A percentile compares a stretch with the other conserved stretches of the same genome.
Evolutionary conservation across 192 early-diverging fungal genomes (phyloP).

Genomic region (Dispira parvispora): DNA sequence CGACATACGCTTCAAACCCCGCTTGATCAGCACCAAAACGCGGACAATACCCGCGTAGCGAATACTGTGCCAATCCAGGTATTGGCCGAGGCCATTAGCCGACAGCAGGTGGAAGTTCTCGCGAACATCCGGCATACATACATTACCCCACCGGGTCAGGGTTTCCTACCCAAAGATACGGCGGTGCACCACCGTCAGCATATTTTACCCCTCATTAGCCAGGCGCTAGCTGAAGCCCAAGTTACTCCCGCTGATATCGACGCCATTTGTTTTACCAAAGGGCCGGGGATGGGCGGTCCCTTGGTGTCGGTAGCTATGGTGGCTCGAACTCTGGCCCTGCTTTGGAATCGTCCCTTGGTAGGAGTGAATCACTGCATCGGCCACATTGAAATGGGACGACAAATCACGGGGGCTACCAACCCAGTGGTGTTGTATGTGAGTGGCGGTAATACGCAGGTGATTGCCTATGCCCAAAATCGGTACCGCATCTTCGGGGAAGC

Average conservation of each 20-base stretch:
- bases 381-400: slow-evolving; percentile 97
- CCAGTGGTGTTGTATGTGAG: slow-evolving; percentile 95
- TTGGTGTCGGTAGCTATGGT: slow-evolving; percentile 78
- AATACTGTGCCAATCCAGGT: neutral
- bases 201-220: slow-evolving; percentile 51
- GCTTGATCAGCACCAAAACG: neutral
- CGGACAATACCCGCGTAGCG: slow-evolving; percentile 12
- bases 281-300: slow-evolving; percentile 98
- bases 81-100: slow-evolving; percentile 27
- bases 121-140: slow-evolving; percentile 88
- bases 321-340: slow-evolving; percentile 77
- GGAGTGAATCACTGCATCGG: slow-evolving; percentile 98
- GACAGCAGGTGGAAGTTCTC: slow-evolving; percentile 45
- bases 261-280: slow-evolving; percentile 95
- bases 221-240: slow-evolving; percentile 63
- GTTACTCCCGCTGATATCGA: slow-evolving; percentile 62
- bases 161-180: slow-evolving; percentile 88
- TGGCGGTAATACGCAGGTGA: slow-evolving; percentile 98
- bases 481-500: slow-evolving; percentile 98
- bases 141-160: slow-evolving; percentile 90
- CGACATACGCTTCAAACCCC: slow-evolving; percentile 28
- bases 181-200: slow-evolving; percentile 76
- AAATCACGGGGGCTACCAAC: slow-evolving; percentile 85
- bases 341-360: slow-evolving; percentile 85
- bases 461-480: slow-evolving; percentile 84